Evolutionary conservation across 2,329 filamentous ascomycete genomes (phyloP).

Genomic region (Fusarium compactum): DNA sequence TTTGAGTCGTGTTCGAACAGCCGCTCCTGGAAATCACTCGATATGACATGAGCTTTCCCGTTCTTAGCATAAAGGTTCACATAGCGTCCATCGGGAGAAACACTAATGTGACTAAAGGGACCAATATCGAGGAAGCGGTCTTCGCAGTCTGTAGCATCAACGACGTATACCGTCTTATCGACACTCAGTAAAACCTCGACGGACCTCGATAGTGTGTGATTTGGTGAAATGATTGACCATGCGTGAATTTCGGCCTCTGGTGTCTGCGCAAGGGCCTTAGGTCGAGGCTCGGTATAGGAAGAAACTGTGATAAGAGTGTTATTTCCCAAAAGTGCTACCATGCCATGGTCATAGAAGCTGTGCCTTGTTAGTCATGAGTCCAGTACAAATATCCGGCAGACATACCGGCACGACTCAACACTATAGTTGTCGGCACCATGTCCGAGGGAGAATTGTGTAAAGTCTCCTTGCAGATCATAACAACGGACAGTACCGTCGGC

Average conservation of each 20-base stretch:
- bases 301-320: constrained; percentile 89
- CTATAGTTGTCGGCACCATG: constrained; percentile 90
- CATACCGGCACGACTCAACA: constrained; percentile 80
- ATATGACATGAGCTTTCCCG: constrained; percentile 91
- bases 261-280: constrained; percentile 80
- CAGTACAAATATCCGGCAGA: background rate
- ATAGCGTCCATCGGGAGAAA: constrained; percentile 91
- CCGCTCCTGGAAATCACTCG: constrained; percentile 92
- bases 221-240: constrained; percentile 90
- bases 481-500: constrained; percentile 91
- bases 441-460: constrained; percentile 92
- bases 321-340: constrained; percentile 90
- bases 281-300: constrained; percentile 89
- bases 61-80: constrained; percentile 88
- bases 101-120: constrained; percentile 88
- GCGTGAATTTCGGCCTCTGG: constrained; percentile 85
- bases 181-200: constrained; percentile 94
- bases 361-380: constrained; percentile 23
- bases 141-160: constrained; percentile 90
- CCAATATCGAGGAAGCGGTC: constrained; percentile 92
- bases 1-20: constrained; percentile 92
- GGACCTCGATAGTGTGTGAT: constrained; percentile 88
- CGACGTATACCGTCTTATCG: constrained; percentile 83
- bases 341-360: constrained; percentile 87
- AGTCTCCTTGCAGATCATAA: constrained; percentile 94